Conservation (phyloP, 2,329 filamentous ascomycete species). For the Phaeomoniella chlamydospora region DNA sequence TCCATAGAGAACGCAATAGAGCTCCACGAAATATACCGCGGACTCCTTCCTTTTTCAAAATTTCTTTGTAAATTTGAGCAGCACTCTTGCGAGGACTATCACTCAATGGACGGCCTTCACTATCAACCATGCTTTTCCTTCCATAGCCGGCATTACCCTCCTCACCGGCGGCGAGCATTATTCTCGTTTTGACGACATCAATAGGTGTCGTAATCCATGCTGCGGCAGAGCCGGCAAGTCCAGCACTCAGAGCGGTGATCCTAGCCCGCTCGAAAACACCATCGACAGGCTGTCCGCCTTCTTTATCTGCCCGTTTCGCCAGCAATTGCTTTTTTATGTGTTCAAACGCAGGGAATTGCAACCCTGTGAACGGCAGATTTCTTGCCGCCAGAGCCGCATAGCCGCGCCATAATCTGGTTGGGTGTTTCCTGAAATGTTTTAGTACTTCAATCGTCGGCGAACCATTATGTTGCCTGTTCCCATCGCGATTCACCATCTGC, state of each 20-base stretch:
- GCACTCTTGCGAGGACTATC: conserved; percentile 25
- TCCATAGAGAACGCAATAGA: conserved; percentile 61
- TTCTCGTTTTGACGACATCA: conserved; percentile 78
- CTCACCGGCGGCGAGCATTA: conserved; percentile 58
- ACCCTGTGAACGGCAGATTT: conserved; percentile 74
- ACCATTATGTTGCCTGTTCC: conserved; percentile 7
- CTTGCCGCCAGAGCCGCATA: conserved; percentile 70
- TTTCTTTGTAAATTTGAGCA: conserved; percentile 47
- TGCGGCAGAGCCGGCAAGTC: conserved; percentile 56
- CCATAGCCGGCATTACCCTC: conserved; percentile 4
- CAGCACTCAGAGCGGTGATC: conserved; percentile 62
- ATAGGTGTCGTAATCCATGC: conserved; percentile 76
- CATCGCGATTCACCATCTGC: conserved; percentile 51
- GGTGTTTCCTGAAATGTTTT: conserved; percentile 39
- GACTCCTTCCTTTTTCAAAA: conserved; percentile 53
- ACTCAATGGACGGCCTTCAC: conserved; percentile 7
- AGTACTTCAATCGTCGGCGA: conserved; percentile 43
- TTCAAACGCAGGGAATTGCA: conserved; percentile 84
- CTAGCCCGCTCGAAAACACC: conserved; percentile 49
- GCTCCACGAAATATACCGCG: conserved; percentile 63
- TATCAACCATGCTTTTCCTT: conserved; percentile 8
- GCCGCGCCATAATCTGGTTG: conserved; percentile 46
- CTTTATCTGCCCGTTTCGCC: conserved; percentile 22
- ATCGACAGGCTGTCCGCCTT: conserved; percentile 8
- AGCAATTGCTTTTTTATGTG: conserved; percentile 43